Conservation (phyloP, 495 filamentous ascomycete species). For the Xylaria nigripes region DNA sequence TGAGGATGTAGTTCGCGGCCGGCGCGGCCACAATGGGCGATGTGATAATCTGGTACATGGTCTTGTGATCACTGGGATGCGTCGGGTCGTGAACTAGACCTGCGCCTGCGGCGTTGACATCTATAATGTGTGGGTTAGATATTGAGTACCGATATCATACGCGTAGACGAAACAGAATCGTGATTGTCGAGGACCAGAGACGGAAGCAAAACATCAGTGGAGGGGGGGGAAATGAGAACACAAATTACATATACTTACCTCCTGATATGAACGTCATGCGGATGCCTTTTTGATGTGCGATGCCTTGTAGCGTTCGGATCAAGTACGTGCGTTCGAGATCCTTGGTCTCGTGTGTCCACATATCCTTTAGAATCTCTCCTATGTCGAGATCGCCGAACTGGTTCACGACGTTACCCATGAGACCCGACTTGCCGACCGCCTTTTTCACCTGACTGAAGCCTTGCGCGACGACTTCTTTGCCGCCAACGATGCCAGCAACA, state of each 20-base stretch:
- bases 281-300: slow-evolving; percentile 83
- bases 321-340: slow-evolving; percentile 95
- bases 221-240: not conserved
- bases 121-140: slow-evolving; percentile 23
- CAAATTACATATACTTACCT: slow-evolving; percentile 35
- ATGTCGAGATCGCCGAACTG: slow-evolving; percentile 97
- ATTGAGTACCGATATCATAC: not conserved
- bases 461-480: slow-evolving; percentile 79
- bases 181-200: not conserved
- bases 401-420: slow-evolving; percentile 91
- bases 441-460: slow-evolving; percentile 93
- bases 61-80: slow-evolving; percentile 89
- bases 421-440: slow-evolving; percentile 84
- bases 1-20: slow-evolving; percentile 73
- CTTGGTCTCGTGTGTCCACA: slow-evolving; percentile 98
- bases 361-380: slow-evolving; percentile 85
- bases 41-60: slow-evolving; percentile 96
- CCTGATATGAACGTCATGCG: slow-evolving; percentile 96
- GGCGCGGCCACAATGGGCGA: slow-evolving; percentile 87
- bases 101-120: slow-evolving; percentile 86
- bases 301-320: slow-evolving; percentile 89
- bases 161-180: not conserved
- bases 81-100: slow-evolving; percentile 91
- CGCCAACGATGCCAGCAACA: slow-evolving; percentile 88
- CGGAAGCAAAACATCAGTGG: not conserved